Evolutionary conservation across 768 basidiomycete genomes (phyloP).

Genomic region (Paxillus involutus): DNA sequence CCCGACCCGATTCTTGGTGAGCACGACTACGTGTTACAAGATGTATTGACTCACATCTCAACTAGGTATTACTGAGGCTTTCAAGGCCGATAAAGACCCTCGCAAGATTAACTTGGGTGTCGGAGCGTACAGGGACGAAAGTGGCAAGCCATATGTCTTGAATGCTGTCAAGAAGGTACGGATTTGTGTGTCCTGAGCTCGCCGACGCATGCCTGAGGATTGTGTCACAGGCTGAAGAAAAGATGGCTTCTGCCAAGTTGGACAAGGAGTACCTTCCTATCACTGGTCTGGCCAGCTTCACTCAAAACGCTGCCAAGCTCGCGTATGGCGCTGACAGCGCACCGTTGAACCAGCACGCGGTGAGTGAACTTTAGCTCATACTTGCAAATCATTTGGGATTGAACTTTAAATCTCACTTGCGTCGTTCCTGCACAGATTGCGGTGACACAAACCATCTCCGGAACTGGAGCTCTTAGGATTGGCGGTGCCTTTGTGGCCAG

Average conservation of each 20-base stretch:
- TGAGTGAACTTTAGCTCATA: constrained; percentile 38
- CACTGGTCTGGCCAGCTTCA: constrained; percentile 86
- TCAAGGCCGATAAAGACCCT: constrained; percentile 91
- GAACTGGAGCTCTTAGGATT: constrained; percentile 95
- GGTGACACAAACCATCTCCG: constrained; percentile 92
- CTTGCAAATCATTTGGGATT: background rate
- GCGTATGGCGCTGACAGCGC: constrained; percentile 85
- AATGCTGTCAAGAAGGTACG: constrained; percentile 82
- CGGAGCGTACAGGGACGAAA: constrained; percentile 91
- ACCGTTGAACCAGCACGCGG: constrained; percentile 69
- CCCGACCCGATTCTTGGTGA: constrained; percentile 91
- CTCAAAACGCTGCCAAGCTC: constrained; percentile 81
- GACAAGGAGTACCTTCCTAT: constrained; percentile 99
- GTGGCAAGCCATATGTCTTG: constrained; percentile 94
- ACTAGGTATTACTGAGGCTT: constrained; percentile 89
- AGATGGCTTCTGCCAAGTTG: constrained; percentile 57
- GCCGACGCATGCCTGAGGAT: background rate
- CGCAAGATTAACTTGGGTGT: constrained; percentile 98
- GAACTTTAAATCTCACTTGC: constrained; percentile 4
- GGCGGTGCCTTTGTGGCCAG: constrained; percentile 90
- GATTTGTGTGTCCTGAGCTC: background rate
- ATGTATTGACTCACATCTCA: constrained; percentile 7
- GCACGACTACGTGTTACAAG: constrained; percentile 16
- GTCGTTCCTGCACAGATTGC: constrained; percentile 54
- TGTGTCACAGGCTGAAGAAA: constrained; percentile 66